phyloP scores from a whole-genome alignment of 495 filamentous ascomycete genomes.

The Penicillium bialowiezense region DNA sequence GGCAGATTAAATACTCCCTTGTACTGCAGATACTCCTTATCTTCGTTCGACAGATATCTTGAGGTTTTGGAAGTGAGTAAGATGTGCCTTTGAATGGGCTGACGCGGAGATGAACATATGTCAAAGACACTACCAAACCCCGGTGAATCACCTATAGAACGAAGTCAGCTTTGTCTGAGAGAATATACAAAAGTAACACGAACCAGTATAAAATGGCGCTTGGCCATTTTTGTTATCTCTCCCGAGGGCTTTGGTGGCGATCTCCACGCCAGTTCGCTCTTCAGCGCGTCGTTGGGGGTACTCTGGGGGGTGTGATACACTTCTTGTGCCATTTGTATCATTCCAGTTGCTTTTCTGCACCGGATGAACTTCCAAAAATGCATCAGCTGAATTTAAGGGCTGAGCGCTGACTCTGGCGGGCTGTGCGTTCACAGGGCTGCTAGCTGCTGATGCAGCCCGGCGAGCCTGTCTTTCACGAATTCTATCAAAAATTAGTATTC shows the following conservation, averaged over 20 bases:
- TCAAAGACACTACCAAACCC: slow-evolving; percentile 24
- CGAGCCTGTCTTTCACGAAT: not conserved
- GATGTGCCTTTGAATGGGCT: slow-evolving; percentile 24
- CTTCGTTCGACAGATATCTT: slow-evolving; percentile 18
- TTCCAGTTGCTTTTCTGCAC: not conserved
- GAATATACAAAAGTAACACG: not conserved
- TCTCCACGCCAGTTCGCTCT: slow-evolving; percentile 29
- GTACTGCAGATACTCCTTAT: slow-evolving; percentile 22
- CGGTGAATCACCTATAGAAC: slow-evolving; percentile 2
- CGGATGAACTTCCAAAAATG: not conserved
- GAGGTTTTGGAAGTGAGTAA: slow-evolving; percentile 20
- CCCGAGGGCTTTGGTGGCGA: slow-evolving; percentile 27
- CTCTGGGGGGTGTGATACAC: not conserved
- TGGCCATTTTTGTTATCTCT: slow-evolving; percentile 14
- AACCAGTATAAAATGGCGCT: slow-evolving; percentile 31
- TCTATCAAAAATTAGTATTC: not conserved
- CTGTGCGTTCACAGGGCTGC: not conserved
- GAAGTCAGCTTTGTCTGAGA: not conserved
- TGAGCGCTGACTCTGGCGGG: not conserved
- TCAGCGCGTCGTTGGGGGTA: slow-evolving; percentile 7
- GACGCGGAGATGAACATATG: slow-evolving; percentile 15
- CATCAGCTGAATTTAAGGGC: not conserved
- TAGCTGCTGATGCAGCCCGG: not conserved
- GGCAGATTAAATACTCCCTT: slow-evolving; percentile 34
- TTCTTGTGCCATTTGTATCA: not conserved